Conservation (phyloP, 192 early-diverging fungal species). For the Phlyctochytrium planicorne region DNA sequence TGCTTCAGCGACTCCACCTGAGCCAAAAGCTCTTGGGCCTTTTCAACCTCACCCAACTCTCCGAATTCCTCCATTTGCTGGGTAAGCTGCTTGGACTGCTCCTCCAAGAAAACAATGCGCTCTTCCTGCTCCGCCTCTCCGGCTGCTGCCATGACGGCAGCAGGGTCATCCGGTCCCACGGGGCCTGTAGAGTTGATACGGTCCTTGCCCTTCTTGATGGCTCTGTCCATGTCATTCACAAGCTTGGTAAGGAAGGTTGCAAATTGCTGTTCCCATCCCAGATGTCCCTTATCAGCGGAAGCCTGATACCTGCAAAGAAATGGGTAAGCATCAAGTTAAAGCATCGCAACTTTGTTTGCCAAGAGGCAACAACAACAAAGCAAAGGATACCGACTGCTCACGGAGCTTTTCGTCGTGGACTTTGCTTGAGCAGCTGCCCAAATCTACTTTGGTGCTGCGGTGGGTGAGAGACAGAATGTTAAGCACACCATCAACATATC, state of each 20-base stretch:
- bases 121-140: slow-evolving; percentile 79
- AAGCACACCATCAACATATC: too few species aligned
- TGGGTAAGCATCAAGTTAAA: too few species aligned
- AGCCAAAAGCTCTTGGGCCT: slow-evolving; percentile 62
- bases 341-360: slow-evolving; percentile 4
- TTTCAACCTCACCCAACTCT: slow-evolving; percentile 70
- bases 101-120: slow-evolving; percentile 75
- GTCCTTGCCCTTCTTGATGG: slow-evolving; percentile 68
- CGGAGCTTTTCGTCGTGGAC: slow-evolving; percentile 81
- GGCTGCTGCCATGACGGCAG: slow-evolving; percentile 19
- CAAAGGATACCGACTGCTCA: slow-evolving; percentile 37
- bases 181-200: slow-evolving; percentile 44
- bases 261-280: slow-evolving; percentile 76
- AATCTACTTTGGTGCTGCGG: slow-evolving; percentile 73
- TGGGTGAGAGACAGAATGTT: background rate
- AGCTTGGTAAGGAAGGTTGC: slow-evolving; percentile 64
- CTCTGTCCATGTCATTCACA: slow-evolving; percentile 67
- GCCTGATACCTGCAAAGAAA: slow-evolving; percentile 53
- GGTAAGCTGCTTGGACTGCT: slow-evolving; percentile 66
- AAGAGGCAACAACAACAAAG: slow-evolving; percentile 7
- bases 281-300: slow-evolving; percentile 61
- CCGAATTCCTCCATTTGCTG: slow-evolving; percentile 67
- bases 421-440: slow-evolving; percentile 68
- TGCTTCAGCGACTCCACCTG: slow-evolving; percentile 68
- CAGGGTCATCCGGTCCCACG: background rate